phyloP scores from a whole-genome alignment of 2,329 filamentous ascomycete genomes.

The Penicillium sp. region DNA sequence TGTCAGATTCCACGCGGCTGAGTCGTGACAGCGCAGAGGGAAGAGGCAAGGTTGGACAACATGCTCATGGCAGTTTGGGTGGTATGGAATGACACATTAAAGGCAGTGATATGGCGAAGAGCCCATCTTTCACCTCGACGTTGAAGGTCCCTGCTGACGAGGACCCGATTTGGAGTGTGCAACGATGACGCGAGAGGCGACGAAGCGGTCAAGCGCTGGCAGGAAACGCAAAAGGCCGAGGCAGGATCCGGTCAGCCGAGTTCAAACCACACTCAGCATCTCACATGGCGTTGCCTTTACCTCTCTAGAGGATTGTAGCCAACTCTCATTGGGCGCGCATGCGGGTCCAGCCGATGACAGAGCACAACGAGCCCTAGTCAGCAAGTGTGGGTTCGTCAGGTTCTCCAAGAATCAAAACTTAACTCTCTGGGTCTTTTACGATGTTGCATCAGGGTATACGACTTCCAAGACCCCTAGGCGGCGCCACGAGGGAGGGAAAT shows the following conservation, averaged over 20 bases:
- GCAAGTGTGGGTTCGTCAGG: conserved; percentile 6
- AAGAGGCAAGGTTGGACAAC: conserved; percentile 22
- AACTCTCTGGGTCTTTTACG: conserved; percentile 15
- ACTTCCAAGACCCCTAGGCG: conserved; percentile 15
- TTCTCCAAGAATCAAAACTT: conserved; percentile 13
- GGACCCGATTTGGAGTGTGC: conserved; percentile 22
- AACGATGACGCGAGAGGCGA: conserved; percentile 19
- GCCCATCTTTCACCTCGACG: neutral
- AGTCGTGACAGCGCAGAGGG: conserved; percentile 11
- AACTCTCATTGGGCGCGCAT: conserved; percentile 15
- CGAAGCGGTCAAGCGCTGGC: conserved; percentile 16
- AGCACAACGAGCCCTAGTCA: conserved; percentile 11
- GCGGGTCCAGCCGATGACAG: conserved; percentile 9
- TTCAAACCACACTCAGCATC: conserved; percentile 22
- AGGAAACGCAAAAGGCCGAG: conserved; percentile 4
- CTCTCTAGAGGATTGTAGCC: conserved; percentile 2
- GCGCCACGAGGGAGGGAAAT: no score
- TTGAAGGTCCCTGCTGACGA: conserved; percentile 22
- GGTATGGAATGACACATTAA: conserved; percentile 21
- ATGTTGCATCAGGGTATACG: conserved; percentile 28
- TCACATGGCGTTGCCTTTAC: conserved; percentile 30
- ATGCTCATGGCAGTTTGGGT: conserved; percentile 23
- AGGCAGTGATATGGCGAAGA: conserved; percentile 8
- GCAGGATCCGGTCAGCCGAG: conserved; percentile 26
- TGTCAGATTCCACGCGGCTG: conserved; percentile 42